These are phyloP conservation scores for Oryza nivara DNA, from an alignment of 176 grass and related monocot species.

Conservation along the genomic window DNA sequence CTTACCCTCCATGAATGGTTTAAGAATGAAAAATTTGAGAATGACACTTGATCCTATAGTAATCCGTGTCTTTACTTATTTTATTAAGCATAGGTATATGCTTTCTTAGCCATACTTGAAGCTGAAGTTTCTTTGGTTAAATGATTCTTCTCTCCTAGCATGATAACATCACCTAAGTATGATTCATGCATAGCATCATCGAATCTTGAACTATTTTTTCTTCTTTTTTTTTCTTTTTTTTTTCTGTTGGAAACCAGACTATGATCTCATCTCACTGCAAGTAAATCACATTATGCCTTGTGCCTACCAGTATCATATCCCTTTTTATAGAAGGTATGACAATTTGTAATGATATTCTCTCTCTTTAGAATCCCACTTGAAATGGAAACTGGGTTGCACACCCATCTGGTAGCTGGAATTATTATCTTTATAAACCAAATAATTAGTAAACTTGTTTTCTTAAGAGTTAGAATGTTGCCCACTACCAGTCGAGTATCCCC, in stretches of 20 bases:
- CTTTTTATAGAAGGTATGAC: not conserved
- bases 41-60: constrained; percentile 37
- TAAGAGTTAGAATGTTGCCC: not conserved
- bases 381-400: not conserved
- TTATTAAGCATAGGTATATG: constrained; percentile 30
- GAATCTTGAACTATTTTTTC: not conserved
- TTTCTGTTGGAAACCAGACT: constrained; percentile 6
- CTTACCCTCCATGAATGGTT: constrained; percentile 46
- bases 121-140: constrained; percentile 32
- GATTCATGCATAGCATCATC: constrained; percentile 14
- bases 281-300: not conserved
- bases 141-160: constrained; percentile 37
- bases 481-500: not conserved
- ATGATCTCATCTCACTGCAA: not conserved
- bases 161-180: constrained; percentile 18
- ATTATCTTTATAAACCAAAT: not conserved
- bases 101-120: constrained; percentile 39
- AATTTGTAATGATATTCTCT: not conserved
- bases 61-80: constrained; percentile 32
- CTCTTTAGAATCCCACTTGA: constrained; percentile 22
- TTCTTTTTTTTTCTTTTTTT: not conserved
- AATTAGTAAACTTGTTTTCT: not conserved
- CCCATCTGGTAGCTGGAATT: not conserved
- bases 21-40: constrained; percentile 30
- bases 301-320: not conserved